Base-by-base conservation (phyloP, 2,329 filamentous ascomycete species). In the Fusarium sp. region DNA sequence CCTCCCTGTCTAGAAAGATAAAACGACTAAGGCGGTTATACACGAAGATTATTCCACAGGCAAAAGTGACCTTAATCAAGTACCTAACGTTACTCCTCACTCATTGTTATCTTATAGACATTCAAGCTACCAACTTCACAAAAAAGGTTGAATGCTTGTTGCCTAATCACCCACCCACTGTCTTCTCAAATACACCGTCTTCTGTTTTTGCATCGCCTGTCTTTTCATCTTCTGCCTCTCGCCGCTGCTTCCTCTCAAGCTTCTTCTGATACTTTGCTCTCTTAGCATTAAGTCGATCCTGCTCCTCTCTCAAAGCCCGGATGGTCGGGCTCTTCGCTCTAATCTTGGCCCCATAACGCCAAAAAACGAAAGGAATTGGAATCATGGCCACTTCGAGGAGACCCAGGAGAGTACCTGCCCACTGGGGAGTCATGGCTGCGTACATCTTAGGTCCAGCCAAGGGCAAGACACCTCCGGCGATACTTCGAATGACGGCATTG, bases 341-440 rank as follows among this genome's bases (percentile, higher is more conserved):
- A 51, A 89, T 88, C 56, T 74, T 76, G 35, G 81, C 81, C 0
- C 87, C 87, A 68, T 85, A 89, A 29, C 81, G 81, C 77, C 93
- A 96, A 73, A 96, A 96, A 1, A 93, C 82, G 57, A 95, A 85
- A 0, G 93, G 93, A 45, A 96, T 94, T 0, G 93, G 92, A 17
- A 96, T 90, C 72, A 93, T 86, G 1, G 83, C 80, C 3, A 93
- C 86, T 71, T 95, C 91, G 4, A 96, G 79, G 51, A 94, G 73
- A 0, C 91, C 92, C 5, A 96, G 81, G 45, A 96, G 80, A 0
- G 91, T 94, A 0, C 91, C 91, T 0, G 91, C 90, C 92, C 92
- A 96, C 64, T 92, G 90, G 0, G 92, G 88, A 0, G 90, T 89
- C 11, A 97, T 80, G 0, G 82, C 80, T 3, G 75, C 74, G 75